Conservation (phyloP, 2,329 filamentous ascomycete species). For the Amesomyces nigricolor region DNA sequence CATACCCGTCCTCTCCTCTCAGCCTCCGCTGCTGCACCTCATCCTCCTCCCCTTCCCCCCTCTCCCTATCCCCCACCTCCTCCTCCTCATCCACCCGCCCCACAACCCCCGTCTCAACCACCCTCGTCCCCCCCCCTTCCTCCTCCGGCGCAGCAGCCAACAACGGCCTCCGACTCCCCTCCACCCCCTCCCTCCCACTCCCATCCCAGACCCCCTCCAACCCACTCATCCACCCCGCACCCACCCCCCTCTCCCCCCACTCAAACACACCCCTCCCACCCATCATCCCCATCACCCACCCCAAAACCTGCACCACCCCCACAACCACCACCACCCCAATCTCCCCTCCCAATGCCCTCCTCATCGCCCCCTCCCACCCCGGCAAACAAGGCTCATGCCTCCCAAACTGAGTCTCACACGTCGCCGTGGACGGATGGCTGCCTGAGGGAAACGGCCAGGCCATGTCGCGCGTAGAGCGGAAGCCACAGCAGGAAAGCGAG, state of each 20-base stretch:
- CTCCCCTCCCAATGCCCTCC: slow-evolving; percentile 5
- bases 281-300: background rate
- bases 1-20: slow-evolving; percentile 4
- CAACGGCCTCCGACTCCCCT: background rate
- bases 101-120: background rate
- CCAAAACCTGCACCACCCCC: slow-evolving; percentile 15
- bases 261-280: background rate
- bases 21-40: slow-evolving; percentile 2
- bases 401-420: slow-evolving; percentile 11
- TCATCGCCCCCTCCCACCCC: slow-evolving; percentile 15
- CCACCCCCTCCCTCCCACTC: background rate
- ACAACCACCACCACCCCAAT: slow-evolving; percentile 14
- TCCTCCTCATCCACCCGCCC: slow-evolving; percentile 4
- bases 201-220: background rate
- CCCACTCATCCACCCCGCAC: background rate
- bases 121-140: background rate
- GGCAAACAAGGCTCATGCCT: slow-evolving; percentile 8
- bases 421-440: background rate
- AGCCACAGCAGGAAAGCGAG: slow-evolving; percentile 60
- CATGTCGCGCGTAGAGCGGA: slow-evolving; percentile 51
- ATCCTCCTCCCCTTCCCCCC: background rate
- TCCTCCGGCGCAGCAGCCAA: slow-evolving; percentile 2
- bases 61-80: background rate
- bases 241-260: background rate
- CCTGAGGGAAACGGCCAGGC: slow-evolving; percentile 54